A percentile compares a stretch with the other conserved stretches of the same genome.
phyloP scores from a whole-genome alignment of 345 rosid genomes.

The Murraya koenigii region DNA sequence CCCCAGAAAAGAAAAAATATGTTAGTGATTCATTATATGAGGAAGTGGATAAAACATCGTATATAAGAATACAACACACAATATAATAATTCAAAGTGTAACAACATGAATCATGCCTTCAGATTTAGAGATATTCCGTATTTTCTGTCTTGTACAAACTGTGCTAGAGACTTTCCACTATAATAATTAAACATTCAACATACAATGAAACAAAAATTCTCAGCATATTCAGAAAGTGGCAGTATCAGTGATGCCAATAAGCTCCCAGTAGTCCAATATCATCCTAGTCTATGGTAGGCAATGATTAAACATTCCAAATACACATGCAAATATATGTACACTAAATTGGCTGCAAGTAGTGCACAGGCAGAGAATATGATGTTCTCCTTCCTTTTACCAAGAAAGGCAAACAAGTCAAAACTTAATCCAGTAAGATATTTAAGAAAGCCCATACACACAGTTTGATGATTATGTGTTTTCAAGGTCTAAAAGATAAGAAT shows the following conservation, averaged over 20 bases:
- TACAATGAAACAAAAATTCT: neutral
- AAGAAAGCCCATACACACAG: neutral
- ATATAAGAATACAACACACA: neutral
- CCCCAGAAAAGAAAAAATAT: conserved; percentile 2
- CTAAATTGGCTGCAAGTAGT: neutral
- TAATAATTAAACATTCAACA: neutral
- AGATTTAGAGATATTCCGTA: neutral
- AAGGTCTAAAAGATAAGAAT: neutral
- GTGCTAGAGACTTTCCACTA: neutral
- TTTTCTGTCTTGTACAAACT: neutral
- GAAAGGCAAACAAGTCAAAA: conserved; percentile 2
- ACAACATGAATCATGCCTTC: neutral
- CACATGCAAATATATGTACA: neutral
- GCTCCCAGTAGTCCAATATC: neutral
- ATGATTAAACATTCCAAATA: neutral
- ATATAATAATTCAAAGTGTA: neutral
- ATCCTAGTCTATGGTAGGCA: neutral
- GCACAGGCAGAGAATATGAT: neutral
- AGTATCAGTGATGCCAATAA: neutral
- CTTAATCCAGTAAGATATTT: neutral
- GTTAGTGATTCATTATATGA: conserved; percentile 10
- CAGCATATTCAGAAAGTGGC: neutral
- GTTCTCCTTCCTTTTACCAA: neutral
- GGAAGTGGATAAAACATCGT: neutral
- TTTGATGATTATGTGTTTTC: neutral